Evolutionary conservation across 2,329 filamentous ascomycete species (phyloP).

Genomic region (Sporothrix brunneoviolacea): DNA sequence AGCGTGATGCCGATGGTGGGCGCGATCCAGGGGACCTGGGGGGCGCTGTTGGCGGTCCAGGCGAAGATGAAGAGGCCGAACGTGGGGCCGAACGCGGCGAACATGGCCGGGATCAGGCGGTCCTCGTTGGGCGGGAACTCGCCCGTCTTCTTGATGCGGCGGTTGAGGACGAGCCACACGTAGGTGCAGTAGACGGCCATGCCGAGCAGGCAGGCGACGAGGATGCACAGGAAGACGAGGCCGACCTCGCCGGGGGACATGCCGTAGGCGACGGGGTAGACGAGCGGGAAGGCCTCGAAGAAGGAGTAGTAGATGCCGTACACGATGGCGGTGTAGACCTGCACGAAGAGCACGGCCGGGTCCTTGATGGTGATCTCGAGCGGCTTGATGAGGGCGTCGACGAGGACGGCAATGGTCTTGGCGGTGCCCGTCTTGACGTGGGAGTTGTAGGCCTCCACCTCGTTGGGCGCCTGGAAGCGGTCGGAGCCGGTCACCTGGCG

Average conservation of each 20-base stretch:
- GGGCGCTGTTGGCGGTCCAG: conserved; percentile 43
- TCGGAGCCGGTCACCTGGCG: conserved; percentile 46
- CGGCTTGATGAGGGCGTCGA: conserved; percentile 55
- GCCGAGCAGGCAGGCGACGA: conserved; percentile 50
- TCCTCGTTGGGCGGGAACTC: conserved; percentile 43
- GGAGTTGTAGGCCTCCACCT: conserved; percentile 38
- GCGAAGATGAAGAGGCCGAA: conserved; percentile 56
- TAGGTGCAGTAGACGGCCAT: conserved; percentile 44
- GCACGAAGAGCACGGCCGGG: conserved; percentile 55
- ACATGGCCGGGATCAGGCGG: conserved; percentile 49
- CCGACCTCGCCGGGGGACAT: conserved; percentile 54
- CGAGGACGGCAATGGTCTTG: conserved; percentile 40
- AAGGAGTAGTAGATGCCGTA: conserved; percentile 58
- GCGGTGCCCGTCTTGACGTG: conserved; percentile 22
- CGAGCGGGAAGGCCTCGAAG: conserved; percentile 61
- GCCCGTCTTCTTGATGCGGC: conserved; percentile 41
- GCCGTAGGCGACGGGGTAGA: conserved; percentile 52
- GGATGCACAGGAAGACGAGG: conserved; percentile 54
- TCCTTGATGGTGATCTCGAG: conserved; percentile 47
- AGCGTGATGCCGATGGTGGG: conserved; percentile 52
- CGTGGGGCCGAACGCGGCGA: conserved; percentile 45
- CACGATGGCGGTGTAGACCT: conserved; percentile 54
- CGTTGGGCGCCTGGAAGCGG: conserved; percentile 53
- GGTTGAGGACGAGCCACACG: conserved; percentile 45
- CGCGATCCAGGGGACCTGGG: conserved; percentile 46